phyloP scores from a whole-genome alignment of 2,329 filamentous ascomycete species.

The Ilyonectria destructans region DNA sequence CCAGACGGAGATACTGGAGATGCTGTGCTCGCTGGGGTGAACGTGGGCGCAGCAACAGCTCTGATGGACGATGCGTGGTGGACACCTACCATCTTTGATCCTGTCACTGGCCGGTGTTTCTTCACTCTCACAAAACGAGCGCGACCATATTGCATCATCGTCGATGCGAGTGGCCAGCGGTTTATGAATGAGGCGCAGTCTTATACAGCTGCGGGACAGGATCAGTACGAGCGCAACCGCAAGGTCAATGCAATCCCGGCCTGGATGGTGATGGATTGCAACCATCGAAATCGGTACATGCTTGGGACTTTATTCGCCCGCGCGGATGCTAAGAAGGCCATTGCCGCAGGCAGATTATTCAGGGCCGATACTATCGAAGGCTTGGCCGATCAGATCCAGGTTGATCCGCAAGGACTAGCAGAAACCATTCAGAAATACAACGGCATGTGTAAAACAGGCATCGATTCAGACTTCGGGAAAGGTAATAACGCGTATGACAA shows the following conservation, averaged over 20 bases:
- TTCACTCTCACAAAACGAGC: conserved; percentile 24
- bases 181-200: conserved; percentile 19
- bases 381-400: no score
- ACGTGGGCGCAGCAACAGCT: conserved; percentile 17
- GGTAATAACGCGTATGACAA: no score
- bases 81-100: conserved; percentile 26
- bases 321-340: no score
- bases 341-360: no score
- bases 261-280: conserved; percentile 13
- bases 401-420: no score
- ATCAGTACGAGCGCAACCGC: conserved; percentile 2
- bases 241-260: conserved; percentile 3
- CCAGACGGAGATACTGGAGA: no score
- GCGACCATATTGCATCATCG: conserved; percentile 7
- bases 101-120: conserved; percentile 4
- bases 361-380: no score
- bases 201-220: conserved; percentile 9
- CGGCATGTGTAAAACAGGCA: no score
- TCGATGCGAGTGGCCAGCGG: not conserved
- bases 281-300: conserved; percentile 11
- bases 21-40: not conserved
- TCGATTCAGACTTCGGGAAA: no score
- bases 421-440: no score
- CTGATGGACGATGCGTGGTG: conserved; percentile 28
- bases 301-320: conserved; percentile 3